phyloP scores from a whole-genome alignment of 345 rosid species.

The Xanthoceras sorbifolium region DNA sequence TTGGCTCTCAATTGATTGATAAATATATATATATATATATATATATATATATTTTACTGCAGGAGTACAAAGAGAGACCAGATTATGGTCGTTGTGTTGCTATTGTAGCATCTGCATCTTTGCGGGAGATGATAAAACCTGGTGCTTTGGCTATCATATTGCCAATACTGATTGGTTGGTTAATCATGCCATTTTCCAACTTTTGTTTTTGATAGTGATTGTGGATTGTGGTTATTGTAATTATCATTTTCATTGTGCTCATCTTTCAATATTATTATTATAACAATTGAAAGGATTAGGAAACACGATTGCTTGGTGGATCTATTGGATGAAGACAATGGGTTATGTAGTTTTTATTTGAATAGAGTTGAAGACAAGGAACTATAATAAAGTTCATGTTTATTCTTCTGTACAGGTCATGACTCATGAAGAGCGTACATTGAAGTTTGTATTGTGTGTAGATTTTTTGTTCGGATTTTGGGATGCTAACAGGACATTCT shows the following conservation, averaged over 20 bases:
- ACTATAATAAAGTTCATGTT: too few species aligned
- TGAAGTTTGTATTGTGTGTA: too few species aligned
- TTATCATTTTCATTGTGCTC: not conserved
- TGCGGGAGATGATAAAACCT: slow-evolving; percentile 97
- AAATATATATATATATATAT: slow-evolving; percentile 9
- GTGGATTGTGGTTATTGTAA: not conserved
- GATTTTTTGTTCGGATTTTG: too few species aligned
- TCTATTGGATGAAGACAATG: too few species aligned
- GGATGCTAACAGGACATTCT: too few species aligned
- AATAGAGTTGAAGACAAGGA: too few species aligned
- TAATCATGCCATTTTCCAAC: not conserved
- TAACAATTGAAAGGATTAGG: too few species aligned
- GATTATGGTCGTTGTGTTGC: slow-evolving; percentile 98
- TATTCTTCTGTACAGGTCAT: too few species aligned
- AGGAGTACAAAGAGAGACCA: slow-evolving; percentile 96
- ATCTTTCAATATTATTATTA: not conserved
- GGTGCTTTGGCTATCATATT: slow-evolving; percentile 93
- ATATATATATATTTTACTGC: slow-evolving; percentile 20
- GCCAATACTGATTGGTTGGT: slow-evolving; percentile 77
- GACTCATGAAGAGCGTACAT: too few species aligned
- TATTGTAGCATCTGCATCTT: slow-evolving; percentile 93
- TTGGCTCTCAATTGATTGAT: slow-evolving; percentile 4
- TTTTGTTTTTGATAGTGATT: not conserved
- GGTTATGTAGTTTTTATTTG: too few species aligned
- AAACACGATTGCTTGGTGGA: too few species aligned